phyloP scores from a whole-genome alignment of 2,329 filamentous ascomycete genomes.

The Aspergillus sp. region DNA sequence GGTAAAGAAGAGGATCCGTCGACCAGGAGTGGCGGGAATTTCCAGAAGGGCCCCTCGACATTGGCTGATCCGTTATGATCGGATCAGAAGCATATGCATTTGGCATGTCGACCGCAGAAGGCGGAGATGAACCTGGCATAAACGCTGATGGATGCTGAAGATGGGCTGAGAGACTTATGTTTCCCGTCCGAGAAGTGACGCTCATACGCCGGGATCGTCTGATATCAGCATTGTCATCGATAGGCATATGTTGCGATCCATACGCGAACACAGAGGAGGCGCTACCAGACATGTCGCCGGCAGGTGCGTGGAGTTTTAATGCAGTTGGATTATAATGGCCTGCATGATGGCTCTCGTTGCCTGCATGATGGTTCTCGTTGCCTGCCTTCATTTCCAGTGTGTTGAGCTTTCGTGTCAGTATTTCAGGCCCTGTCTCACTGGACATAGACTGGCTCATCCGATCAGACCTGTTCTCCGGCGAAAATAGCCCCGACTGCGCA shows the following conservation, averaged over 20 bases:
- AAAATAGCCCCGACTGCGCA: constrained; percentile 19
- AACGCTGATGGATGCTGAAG: constrained; percentile 26
- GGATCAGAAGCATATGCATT: constrained; percentile 21
- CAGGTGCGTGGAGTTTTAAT: constrained; percentile 8
- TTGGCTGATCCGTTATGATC: constrained; percentile 14
- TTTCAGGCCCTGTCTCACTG: constrained; percentile 22
- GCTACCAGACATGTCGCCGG: constrained; percentile 19
- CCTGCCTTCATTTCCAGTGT: constrained; percentile 17
- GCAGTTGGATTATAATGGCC: constrained; percentile 14
- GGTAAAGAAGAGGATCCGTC: constrained; percentile 28
- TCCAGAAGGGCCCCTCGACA: constrained; percentile 27
- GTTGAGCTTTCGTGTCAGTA: constrained; percentile 11
- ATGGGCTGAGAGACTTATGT: constrained; percentile 7
- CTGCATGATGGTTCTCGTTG: constrained; percentile 19
- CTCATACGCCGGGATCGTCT: constrained; percentile 16
- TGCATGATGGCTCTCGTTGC: constrained; percentile 17
- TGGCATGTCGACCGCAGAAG: constrained; percentile 8
- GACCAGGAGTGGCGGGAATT: constrained; percentile 30
- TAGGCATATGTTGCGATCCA: constrained; percentile 7
- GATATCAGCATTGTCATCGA: constrained; percentile 29
- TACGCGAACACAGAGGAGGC: constrained; percentile 18
- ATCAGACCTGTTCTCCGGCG: constrained; percentile 19
- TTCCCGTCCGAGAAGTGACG: constrained; percentile 6
- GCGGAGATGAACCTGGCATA: constrained; percentile 25
- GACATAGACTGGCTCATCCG: constrained; percentile 23